phyloP scores from a whole-genome alignment of 2,329 filamentous ascomycete genomes.

The Fusarium circinatum region DNA sequence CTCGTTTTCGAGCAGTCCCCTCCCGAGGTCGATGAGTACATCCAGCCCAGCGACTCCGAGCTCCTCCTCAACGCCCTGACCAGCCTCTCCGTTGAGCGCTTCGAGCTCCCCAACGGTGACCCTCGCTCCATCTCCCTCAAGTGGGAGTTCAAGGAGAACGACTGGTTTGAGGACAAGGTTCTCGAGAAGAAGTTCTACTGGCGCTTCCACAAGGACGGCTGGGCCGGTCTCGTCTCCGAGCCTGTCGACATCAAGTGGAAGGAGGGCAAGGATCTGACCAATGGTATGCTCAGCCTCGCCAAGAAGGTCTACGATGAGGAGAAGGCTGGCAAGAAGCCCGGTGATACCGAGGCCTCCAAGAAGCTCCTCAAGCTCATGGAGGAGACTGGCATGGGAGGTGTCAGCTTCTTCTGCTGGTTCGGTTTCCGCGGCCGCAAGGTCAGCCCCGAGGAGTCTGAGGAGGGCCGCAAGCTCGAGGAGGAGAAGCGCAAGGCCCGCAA shows the following conservation, averaged over 20 bases:
- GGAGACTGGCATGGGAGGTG: conserved; percentile 68
- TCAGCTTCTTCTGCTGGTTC: conserved; percentile 92
- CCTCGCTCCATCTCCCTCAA: conserved; percentile 82
- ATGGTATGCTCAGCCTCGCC: conserved; percentile 80
- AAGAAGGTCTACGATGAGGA: conserved; percentile 73
- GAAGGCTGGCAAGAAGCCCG: conserved; percentile 54
- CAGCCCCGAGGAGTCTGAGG: conserved; percentile 75
- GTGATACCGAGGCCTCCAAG: conserved; percentile 60
- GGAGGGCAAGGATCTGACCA: conserved; percentile 80
- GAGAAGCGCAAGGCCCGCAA: conserved; percentile 63
- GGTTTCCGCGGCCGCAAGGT: conserved; percentile 79
- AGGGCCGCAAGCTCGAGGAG: conserved; percentile 68
- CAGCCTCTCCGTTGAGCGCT: conserved; percentile 78
- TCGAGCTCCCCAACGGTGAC: conserved; percentile 81
- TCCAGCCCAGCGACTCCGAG: conserved; percentile 81
- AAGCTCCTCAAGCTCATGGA: conserved; percentile 66
- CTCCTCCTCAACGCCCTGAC: conserved; percentile 76
- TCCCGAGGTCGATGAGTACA: conserved; percentile 85
- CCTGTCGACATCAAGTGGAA: conserved; percentile 92
- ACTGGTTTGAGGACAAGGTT: conserved; percentile 80
- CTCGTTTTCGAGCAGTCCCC: conserved; percentile 90
- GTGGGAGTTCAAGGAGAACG: conserved; percentile 84
- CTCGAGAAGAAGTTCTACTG: conserved; percentile 95
- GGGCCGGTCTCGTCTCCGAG: conserved; percentile 84
- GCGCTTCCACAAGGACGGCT: conserved; percentile 74